These are phyloP conservation scores for Pestalotiopsis sp. DNA, from an alignment of 2,329 filamentous ascomycete genomes.

Conservation along the genomic window DNA sequence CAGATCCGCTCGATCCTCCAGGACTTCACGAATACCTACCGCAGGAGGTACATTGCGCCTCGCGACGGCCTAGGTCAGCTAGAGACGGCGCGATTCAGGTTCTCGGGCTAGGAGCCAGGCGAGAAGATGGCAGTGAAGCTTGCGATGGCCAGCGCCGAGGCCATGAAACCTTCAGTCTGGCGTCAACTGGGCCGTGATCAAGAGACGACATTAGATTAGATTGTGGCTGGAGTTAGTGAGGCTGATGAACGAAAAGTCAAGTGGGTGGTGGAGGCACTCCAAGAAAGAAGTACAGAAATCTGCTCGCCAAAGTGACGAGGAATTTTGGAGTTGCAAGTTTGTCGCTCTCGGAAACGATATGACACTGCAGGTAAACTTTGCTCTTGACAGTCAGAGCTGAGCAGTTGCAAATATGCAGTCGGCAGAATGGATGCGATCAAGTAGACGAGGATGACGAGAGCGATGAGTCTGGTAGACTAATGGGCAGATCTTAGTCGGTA, in stretches of 20 bases:
- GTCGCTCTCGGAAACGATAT: neutral
- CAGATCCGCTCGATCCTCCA: constrained; percentile 86
- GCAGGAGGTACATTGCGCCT: constrained; percentile 92
- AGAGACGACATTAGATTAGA: neutral
- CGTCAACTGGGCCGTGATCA: neutral
- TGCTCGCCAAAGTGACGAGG: neutral
- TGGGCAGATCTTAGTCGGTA: no score
- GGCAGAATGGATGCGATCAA: no score
- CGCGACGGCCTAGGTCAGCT: constrained; percentile 86
- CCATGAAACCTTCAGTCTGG: neutral
- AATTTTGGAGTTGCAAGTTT: neutral
- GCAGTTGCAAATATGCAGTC: no score
- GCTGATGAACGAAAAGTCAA: neutral
- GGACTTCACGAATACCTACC: constrained; percentile 95
- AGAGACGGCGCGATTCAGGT: constrained; percentile 86
- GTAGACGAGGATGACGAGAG: no score
- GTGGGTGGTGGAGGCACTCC: neutral
- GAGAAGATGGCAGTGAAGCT: neutral
- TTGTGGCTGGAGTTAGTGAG: neutral
- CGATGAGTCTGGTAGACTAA: no score
- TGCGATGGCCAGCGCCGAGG: neutral
- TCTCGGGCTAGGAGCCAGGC: constrained; percentile 54
- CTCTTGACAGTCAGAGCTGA: no score
- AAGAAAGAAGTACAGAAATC: neutral
- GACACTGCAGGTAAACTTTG: neutral